Evolutionary conservation across 73 alveolate species (phyloP).

Genomic region (Uronychia setigera): DNA sequence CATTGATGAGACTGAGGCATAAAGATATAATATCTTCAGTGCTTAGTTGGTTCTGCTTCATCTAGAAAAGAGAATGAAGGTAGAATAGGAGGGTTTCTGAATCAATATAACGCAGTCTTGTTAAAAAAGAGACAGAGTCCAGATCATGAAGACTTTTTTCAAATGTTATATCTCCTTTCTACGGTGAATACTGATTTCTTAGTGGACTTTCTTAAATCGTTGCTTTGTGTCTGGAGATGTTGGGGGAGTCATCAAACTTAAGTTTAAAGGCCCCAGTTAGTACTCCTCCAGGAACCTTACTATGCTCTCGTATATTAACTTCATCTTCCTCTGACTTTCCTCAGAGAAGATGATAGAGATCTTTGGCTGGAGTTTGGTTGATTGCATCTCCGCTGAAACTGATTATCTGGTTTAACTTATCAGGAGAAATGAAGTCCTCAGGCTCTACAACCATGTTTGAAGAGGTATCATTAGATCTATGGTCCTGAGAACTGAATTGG

Average conservation of each 20-base stretch:
- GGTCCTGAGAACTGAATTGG: neutral
- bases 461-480: no score
- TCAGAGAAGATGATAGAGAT: neutral
- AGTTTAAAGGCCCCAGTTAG: neutral
- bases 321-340: neutral
- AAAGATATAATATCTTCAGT: neutral
- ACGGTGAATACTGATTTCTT: neutral
- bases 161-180: neutral
- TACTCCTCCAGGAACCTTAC: neutral
- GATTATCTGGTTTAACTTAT: neutral
- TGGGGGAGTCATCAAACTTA: neutral
- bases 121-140: neutral
- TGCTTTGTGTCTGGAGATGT: neutral
- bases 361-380: neutral
- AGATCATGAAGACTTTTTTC: neutral
- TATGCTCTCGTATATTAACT: neutral
- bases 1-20: neutral
- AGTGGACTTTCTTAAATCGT: neutral
- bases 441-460: neutral
- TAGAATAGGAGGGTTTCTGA: neutral
- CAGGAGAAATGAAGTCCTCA: neutral
- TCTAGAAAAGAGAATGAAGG: neutral
- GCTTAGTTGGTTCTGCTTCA: neutral
- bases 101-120: neutral
- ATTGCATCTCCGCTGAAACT: neutral